Percentiles rank a stretch among this genome's conserved stretches.
Conservation (phyloP, 2,329 filamentous ascomycete genomes). For the Septoria linicola region DNA sequence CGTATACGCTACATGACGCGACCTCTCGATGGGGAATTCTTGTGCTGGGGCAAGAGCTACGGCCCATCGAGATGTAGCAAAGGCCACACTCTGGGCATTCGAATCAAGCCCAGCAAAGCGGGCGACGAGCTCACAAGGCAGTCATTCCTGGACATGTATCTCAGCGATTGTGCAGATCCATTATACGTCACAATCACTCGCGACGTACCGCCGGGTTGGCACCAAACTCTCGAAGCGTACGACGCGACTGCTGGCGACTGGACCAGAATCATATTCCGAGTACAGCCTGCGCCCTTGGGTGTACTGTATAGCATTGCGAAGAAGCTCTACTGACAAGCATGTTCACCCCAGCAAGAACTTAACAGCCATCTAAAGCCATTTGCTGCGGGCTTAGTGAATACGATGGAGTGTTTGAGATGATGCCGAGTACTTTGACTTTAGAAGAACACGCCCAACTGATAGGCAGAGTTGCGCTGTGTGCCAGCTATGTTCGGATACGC, state of each 20-base stretch:
- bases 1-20: neutral
- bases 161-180: neutral
- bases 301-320: neutral
- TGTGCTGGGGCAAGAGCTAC: no score
- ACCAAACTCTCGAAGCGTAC: neutral
- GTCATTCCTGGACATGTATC: neutral
- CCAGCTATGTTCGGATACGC: neutral
- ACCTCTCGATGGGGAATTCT: neutral
- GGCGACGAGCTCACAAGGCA: no score
- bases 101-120: no score
- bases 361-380: no score
- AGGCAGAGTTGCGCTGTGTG: no score
- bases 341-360: no score
- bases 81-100: no score
- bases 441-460: neutral
- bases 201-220: neutral
- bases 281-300: neutral
- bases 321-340: neutral
- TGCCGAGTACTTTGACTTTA: neutral
- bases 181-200: neutral
- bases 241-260: neutral
- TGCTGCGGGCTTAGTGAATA: no score
- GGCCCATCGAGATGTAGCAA: no score
- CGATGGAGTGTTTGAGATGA: no score
- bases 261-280: neutral